Evolutionary conservation across 1,284 basidiomycete genomes (phyloP).

Genomic region (Amylostereum areolatum): DNA sequence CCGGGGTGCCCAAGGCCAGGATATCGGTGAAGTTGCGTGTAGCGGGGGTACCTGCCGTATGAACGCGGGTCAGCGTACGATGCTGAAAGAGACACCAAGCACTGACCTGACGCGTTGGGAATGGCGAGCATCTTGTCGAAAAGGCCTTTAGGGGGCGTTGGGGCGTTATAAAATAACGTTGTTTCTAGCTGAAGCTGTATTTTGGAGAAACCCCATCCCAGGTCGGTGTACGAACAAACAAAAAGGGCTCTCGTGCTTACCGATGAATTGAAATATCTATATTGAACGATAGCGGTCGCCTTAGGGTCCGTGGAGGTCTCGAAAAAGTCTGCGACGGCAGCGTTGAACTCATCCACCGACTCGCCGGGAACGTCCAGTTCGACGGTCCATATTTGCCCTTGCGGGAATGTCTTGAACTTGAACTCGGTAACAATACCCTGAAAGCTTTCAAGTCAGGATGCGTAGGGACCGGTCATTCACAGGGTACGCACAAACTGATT

Average conservation of each 20-base stretch:
- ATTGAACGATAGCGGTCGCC: background rate
- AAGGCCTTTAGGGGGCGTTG: conserved; percentile 6
- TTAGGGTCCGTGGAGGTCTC: background rate
- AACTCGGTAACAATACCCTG: background rate
- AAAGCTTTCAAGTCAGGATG: background rate
- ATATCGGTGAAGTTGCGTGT: no score
- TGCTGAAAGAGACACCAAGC: no score
- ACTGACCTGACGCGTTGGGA: background rate
- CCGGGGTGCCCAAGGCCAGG: no score
- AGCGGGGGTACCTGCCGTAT: no score
- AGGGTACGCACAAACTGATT: background rate
- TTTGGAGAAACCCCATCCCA: no score
- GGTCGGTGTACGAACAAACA: no score
- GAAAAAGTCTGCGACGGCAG: background rate
- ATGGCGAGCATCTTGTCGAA: conserved; percentile 12
- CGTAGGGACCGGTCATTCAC: no score
- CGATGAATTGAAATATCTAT: background rate
- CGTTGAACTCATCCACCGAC: background rate
- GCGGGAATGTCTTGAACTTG: background rate
- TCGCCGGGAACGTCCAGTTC: background rate
- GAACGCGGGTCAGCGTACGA: no score
- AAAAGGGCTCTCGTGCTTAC: no score
- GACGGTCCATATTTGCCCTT: background rate
- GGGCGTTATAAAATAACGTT: conserved; percentile 10
- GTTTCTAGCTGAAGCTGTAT: no score